Evolutionary conservation across 306 rosid genomes (phyloP).

Genomic region (Quercus ilex): DNA sequence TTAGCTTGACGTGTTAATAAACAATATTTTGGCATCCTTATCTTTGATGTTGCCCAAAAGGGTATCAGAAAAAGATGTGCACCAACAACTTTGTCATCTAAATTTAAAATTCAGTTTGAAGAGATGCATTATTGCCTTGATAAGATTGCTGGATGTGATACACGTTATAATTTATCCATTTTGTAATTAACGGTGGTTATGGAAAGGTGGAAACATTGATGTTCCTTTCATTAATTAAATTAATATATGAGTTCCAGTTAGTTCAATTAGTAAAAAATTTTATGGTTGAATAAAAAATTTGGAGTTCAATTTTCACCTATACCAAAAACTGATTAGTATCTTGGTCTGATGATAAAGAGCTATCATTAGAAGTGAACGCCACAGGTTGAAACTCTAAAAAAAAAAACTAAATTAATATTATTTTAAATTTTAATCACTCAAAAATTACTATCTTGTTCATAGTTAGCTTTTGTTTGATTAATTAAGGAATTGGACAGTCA

Average conservation of each 20-base stretch:
- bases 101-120: background rate
- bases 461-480: background rate
- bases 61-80: background rate
- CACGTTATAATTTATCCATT: background rate
- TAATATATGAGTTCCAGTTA: fast-evolving
- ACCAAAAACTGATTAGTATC: no score
- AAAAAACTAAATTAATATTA: background rate
- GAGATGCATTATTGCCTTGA: background rate
- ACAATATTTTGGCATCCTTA: background rate
- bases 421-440: background rate
- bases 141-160: background rate
- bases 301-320: fast-evolving
- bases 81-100: background rate
- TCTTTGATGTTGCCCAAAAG: background rate
- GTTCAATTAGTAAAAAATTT: fast-evolving
- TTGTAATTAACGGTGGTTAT: background rate
- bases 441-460: background rate
- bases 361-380: fast-evolving
- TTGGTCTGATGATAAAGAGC: no score
- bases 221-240: background rate
- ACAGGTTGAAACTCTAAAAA: no score
- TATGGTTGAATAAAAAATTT: no score
- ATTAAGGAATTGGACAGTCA: background rate
- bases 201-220: background rate
- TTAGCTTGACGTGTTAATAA: background rate